Percentiles rank a stretch among this genome's conserved stretches.
These are phyloP conservation scores for Alternaria sp. DNA, from an alignment of 2,329 filamentous ascomycete genomes.

Conservation along the genomic window DNA sequence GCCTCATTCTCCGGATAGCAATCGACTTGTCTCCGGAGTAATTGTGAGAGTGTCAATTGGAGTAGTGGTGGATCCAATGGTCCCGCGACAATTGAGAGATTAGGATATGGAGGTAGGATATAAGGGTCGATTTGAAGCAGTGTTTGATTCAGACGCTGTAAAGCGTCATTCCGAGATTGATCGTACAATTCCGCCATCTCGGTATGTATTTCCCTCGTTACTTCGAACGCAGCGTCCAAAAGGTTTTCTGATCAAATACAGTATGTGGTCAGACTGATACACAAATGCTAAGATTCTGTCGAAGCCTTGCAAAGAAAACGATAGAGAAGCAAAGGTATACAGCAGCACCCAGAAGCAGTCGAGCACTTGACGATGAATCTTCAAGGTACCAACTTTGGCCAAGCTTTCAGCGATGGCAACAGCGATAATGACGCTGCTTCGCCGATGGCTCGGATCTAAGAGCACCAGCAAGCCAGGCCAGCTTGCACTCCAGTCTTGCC, in stretches of 20 bases:
- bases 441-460: conserved; percentile 51
- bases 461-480: conserved; percentile 6
- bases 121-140: conserved; percentile 51
- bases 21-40: conserved; percentile 74
- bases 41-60: conserved; percentile 74
- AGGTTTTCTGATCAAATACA: neutral
- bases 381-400: conserved; percentile 21
- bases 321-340: conserved; percentile 33
- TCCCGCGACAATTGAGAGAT: conserved; percentile 70
- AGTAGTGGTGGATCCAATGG: conserved; percentile 73
- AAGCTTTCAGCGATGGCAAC: conserved; percentile 18
- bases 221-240: neutral
- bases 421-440: conserved; percentile 22
- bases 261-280: conserved; percentile 1
- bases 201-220: neutral
- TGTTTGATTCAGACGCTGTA: conserved; percentile 50
- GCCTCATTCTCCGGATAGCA: conserved; percentile 72
- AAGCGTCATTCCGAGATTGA: conserved; percentile 39
- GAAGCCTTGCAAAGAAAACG: conserved; percentile 22
- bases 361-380: conserved; percentile 19
- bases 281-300: conserved; percentile 5
- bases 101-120: conserved; percentile 51
- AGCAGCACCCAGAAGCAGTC: conserved; percentile 31
- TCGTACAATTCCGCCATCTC: conserved; percentile 42
- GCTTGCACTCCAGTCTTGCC: conserved; percentile 17